Evolutionary conservation across 768 basidiomycete species (phyloP).

Genomic region (Boletus speciosus): DNA sequence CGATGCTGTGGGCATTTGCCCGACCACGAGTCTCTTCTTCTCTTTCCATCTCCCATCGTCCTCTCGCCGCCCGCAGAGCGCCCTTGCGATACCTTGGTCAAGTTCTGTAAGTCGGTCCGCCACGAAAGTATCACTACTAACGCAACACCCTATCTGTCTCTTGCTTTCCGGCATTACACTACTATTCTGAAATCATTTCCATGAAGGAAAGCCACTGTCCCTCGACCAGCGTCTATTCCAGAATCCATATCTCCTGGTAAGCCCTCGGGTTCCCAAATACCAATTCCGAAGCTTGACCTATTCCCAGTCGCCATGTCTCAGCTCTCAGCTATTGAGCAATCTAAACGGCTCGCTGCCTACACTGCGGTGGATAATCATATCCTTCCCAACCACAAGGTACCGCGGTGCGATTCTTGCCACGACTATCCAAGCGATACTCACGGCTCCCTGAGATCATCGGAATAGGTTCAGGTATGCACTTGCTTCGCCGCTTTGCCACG

Average conservation of each 20-base stretch:
- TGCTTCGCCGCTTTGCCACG: neutral
- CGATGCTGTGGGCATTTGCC: constrained; percentile 4
- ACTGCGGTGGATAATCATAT: constrained; percentile 93
- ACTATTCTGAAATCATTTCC: neutral
- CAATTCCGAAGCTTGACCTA: neutral
- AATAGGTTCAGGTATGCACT: constrained; percentile 69
- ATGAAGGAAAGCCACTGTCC: constrained; percentile 10
- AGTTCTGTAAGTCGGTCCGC: constrained; percentile 15
- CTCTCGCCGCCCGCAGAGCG: constrained; percentile 7
- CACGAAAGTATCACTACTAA: neutral
- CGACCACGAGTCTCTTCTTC: neutral
- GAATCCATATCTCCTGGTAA: constrained; percentile 5
- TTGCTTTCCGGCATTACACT: no score
- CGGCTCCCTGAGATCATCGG: constrained; percentile 62
- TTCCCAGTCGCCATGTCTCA: constrained; percentile 28
- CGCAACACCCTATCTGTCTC: neutral
- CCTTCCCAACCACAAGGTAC: constrained; percentile 74
- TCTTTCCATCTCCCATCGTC: constrained; percentile 1
- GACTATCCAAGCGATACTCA: constrained; percentile 2
- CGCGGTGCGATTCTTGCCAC: constrained; percentile 15
- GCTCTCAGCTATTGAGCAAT: constrained; percentile 57
- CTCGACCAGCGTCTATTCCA: constrained; percentile 10
- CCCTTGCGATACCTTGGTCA: constrained; percentile 9
- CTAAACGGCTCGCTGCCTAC: constrained; percentile 89
- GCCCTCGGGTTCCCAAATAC: neutral